A percentile compares a stretch with the other conserved stretches of the same genome.
phyloP scores from a whole-genome alignment of 768 basidiomycete species.

The Stropharia rugosoannulata region DNA sequence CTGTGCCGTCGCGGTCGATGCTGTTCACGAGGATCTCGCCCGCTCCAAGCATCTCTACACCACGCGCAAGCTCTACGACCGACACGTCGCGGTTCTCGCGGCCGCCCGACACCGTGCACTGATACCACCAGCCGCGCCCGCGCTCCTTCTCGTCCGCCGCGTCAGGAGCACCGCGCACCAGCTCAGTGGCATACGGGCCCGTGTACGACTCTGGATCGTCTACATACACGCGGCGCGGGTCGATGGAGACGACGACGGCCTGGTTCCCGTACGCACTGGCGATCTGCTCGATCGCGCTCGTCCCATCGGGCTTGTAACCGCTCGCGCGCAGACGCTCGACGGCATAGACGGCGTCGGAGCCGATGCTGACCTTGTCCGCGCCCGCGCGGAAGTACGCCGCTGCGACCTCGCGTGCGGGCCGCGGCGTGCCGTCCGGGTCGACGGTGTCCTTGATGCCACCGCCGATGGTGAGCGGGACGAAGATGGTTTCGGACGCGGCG shows the following conservation, averaged over 20 bases:
- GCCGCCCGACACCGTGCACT: slow-evolving; percentile 95
- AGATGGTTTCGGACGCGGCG: slow-evolving; percentile 84
- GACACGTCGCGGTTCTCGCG: slow-evolving; percentile 82
- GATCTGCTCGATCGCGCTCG: slow-evolving; percentile 91
- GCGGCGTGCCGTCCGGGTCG: slow-evolving; percentile 92
- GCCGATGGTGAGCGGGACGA: slow-evolving; percentile 97
- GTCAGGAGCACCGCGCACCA: slow-evolving; percentile 48
- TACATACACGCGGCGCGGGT: slow-evolving; percentile 87
- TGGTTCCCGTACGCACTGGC: slow-evolving; percentile 89
- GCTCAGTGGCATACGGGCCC: slow-evolving; percentile 66
- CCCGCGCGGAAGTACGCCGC: slow-evolving; percentile 95
- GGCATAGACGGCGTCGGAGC: slow-evolving; percentile 92
- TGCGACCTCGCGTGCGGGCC: slow-evolving; percentile 90
- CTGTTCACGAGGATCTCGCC: slow-evolving; percentile 95
- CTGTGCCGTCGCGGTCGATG: slow-evolving; percentile 95
- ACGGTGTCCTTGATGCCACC: slow-evolving; percentile 96
- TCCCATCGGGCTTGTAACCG: slow-evolving; percentile 54
- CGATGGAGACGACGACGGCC: slow-evolving; percentile 96
- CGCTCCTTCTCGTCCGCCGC: slow-evolving; percentile 55
- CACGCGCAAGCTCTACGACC: slow-evolving; percentile 86
- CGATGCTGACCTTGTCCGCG: slow-evolving; percentile 98
- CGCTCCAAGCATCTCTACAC: slow-evolving; percentile 88
- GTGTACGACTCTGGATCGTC: slow-evolving; percentile 55
- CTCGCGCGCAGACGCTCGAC: slow-evolving; percentile 75
- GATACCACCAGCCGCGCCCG: slow-evolving; percentile 95